phyloP scores from a whole-genome alignment of 805 yeast genomes.

The Ogataea naganishii region DNA sequence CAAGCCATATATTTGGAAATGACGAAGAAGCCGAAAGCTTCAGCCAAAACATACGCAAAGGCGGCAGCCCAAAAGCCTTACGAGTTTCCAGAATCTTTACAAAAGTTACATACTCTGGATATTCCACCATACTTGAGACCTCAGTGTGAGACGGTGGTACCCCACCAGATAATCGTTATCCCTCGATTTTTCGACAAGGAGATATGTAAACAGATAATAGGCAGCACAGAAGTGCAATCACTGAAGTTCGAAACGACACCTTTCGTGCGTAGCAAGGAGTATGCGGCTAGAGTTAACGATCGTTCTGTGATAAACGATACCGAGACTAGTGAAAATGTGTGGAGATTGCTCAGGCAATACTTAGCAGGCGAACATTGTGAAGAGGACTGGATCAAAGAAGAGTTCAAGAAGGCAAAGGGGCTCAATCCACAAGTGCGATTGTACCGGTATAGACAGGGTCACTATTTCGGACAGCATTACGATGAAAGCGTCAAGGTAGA shows the following conservation, averaged over 20 bases:
- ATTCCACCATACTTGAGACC: too few relatives aligned
- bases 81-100: too few relatives aligned
- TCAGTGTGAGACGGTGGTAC: slow-evolving; percentile 13
- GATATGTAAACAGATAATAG: slow-evolving; percentile 31
- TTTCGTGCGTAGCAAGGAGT: slow-evolving; percentile 35
- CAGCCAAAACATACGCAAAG: too few relatives aligned
- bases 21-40: too few relatives aligned
- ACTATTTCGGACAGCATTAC: slow-evolving; percentile 51
- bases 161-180: slow-evolving; percentile 31
- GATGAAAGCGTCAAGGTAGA: slow-evolving; percentile 43
- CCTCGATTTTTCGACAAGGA: slow-evolving; percentile 28
- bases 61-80: too few relatives aligned
- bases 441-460: slow-evolving; percentile 47
- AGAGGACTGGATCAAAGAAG: slow-evolving; percentile 13
- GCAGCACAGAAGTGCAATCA: slow-evolving; percentile 16
- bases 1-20: too few relatives aligned
- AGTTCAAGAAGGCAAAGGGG: slow-evolving; percentile 33
- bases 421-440: slow-evolving; percentile 48
- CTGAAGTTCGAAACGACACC: slow-evolving; percentile 38
- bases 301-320: slow-evolving; percentile 33
- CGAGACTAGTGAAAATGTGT: slow-evolving; percentile 27
- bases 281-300: slow-evolving; percentile 53
- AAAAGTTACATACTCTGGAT: too few relatives aligned
- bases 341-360: slow-evolving; percentile 31
- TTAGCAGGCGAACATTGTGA: slow-evolving; percentile 22